These are phyloP conservation scores for Suillus weaverae DNA, from an alignment of 768 basidiomycete genomes.

Conservation along the genomic window DNA sequence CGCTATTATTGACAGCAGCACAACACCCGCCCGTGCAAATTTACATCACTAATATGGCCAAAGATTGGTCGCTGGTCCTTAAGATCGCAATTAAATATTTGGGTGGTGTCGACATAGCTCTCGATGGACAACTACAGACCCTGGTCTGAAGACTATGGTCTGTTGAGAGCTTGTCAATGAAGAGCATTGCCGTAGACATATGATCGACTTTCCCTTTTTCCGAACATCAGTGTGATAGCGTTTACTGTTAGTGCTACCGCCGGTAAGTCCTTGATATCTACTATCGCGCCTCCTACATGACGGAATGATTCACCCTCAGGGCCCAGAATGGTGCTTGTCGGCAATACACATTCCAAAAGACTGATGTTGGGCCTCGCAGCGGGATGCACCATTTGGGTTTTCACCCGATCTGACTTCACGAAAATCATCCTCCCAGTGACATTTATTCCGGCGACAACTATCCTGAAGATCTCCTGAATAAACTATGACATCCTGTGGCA, in stretches of 20 bases:
- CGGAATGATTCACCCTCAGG: not conserved
- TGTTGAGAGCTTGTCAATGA: too few species aligned
- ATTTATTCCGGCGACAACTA: slow-evolving; percentile 6
- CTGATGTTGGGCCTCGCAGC: not conserved
- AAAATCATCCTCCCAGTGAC: slow-evolving; percentile 37
- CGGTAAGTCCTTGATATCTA: not conserved
- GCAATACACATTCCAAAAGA: not conserved
- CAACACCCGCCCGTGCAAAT: not conserved
- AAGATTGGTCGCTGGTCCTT: not conserved
- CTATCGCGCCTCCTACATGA: not conserved
- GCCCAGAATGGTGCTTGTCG: not conserved
- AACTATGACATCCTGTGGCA: slow-evolving; percentile 39
- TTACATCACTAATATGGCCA: not conserved
- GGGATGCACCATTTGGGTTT: slow-evolving; percentile 27
- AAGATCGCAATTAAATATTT: not conserved
- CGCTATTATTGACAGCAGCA: not conserved
- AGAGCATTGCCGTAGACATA: not conserved
- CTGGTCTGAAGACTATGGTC: not conserved
- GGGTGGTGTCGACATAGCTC: not conserved
- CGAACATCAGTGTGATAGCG: not conserved
- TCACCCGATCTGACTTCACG: slow-evolving; percentile 38
- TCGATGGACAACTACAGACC: not conserved
- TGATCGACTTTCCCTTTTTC: not conserved
- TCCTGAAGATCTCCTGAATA: slow-evolving; percentile 35
- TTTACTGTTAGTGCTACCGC: not conserved